A percentile compares a stretch with the other conserved stretches of the same genome.
Conservation (phyloP, 2,329 filamentous ascomycete species). For the Fusarium equiseti region DNA sequence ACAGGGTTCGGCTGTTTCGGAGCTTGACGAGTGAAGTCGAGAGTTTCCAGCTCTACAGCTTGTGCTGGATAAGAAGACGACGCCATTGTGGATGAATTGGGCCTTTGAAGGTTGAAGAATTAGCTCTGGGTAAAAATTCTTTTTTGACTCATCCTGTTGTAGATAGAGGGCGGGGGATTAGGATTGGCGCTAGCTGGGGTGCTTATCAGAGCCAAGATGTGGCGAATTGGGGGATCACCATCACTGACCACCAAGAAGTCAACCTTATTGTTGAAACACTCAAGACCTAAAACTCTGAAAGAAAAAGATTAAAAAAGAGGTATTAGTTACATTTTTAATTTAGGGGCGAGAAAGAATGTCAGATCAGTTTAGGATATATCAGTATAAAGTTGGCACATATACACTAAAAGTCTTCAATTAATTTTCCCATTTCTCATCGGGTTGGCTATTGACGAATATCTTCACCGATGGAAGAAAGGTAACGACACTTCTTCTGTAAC, state of each 20-base stretch:
- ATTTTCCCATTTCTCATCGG: too few species aligned
- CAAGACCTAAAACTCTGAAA: too few species aligned
- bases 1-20: constrained; percentile 22
- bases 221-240: not conserved
- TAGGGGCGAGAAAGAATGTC: too few species aligned
- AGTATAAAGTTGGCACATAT: too few species aligned
- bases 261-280: too few species aligned
- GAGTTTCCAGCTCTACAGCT: constrained; percentile 24
- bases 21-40: not conserved
- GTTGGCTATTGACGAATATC: constrained; percentile 23
- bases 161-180: constrained; percentile 5
- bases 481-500: constrained; percentile 45
- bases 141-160: constrained; percentile 15
- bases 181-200: constrained; percentile 4
- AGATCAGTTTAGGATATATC: too few species aligned
- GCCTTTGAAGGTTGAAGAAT: not conserved
- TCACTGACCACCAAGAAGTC: not conserved
- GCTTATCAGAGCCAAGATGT: constrained; percentile 2
- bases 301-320: too few species aligned
- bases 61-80: constrained; percentile 13
- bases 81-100: not conserved
- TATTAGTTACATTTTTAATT: too few species aligned
- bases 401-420: too few species aligned
- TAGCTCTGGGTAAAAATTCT: not conserved
- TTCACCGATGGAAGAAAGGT: constrained; percentile 33